phyloP scores from a whole-genome alignment of 2,329 filamentous ascomycete species.

The Colletotrichum godetiae region DNA sequence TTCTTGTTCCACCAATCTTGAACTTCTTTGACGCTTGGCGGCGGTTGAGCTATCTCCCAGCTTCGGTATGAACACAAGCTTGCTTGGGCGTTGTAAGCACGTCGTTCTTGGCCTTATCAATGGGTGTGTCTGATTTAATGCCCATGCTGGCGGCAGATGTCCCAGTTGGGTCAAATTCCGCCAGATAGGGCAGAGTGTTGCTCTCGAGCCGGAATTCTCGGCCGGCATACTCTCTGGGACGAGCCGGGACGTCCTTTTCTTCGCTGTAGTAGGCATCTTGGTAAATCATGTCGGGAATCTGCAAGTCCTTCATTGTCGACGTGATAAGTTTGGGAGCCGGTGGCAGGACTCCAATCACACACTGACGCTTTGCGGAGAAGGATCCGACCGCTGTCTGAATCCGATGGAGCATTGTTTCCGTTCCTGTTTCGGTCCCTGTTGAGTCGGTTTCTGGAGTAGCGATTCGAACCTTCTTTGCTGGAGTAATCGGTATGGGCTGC shows the following conservation, averaged over 20 bases:
- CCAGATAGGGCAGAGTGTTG: slow-evolving; percentile 81
- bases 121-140: slow-evolving; percentile 55
- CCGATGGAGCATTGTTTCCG: slow-evolving; percentile 5
- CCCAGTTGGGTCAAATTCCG: slow-evolving; percentile 77
- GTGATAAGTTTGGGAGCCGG: slow-evolving; percentile 57
- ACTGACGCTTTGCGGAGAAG: slow-evolving; percentile 40
- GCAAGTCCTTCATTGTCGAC: slow-evolving; percentile 66
- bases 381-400: slow-evolving; percentile 9
- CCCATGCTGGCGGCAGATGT: slow-evolving; percentile 66
- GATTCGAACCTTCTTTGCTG: slow-evolving; percentile 10
- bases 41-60: slow-evolving; percentile 81
- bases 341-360: slow-evolving; percentile 44
- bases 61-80: slow-evolving; percentile 69
- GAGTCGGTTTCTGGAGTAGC: slow-evolving; percentile 32
- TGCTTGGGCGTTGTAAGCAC: slow-evolving; percentile 59
- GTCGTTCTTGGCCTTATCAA: slow-evolving; percentile 65
- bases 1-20: slow-evolving; percentile 71
- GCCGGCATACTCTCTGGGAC: slow-evolving; percentile 85
- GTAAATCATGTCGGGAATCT: slow-evolving; percentile 78
- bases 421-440: slow-evolving; percentile 15
- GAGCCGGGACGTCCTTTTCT: slow-evolving; percentile 83
- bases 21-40: slow-evolving; percentile 79
- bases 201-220: slow-evolving; percentile 84
- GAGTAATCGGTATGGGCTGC: slow-evolving; percentile 25
- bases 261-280: slow-evolving; percentile 88